Percentiles rank a stretch among this genome's conserved stretches.
Conservation (phyloP, 257 asterid genomes). For the Capsicum pubescens region DNA sequence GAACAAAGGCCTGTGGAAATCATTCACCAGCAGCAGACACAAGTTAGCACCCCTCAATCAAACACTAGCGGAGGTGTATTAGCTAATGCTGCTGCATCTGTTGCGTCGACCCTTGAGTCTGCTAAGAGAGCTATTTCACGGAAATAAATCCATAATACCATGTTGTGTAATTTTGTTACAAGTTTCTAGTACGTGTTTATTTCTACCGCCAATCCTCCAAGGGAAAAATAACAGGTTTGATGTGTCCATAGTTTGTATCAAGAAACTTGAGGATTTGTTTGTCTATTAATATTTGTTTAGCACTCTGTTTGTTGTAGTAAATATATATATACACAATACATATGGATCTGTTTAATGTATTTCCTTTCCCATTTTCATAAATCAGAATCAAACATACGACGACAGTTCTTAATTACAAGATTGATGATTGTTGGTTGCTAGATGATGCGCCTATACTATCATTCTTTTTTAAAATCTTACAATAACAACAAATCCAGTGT, state of each 20-base stretch:
- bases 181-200: neutral
- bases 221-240: neutral
- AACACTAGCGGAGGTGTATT: conserved; percentile 59
- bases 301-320: neutral
- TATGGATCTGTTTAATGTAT: neutral
- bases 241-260: neutral
- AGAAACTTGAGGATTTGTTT: neutral
- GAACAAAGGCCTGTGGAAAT: conserved; percentile 53
- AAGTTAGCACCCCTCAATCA: conserved; percentile 25
- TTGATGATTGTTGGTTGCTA: too few relatives aligned
- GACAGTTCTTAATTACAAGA: too few relatives aligned
- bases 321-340: neutral
- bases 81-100: conserved; percentile 67
- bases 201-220: neutral
- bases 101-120: conserved; percentile 67
- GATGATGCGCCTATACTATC: too few relatives aligned
- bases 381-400: neutral
- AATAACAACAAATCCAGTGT: too few relatives aligned
- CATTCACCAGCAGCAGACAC: conserved; percentile 49
- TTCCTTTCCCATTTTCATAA: neutral
- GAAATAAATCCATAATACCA: conserved; percentile 35
- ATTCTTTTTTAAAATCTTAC: neutral
- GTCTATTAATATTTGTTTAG: neutral
- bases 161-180: conserved; percentile 30
- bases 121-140: conserved; percentile 58